phyloP scores from a whole-genome alignment of 805 yeast genomes.

The Torulaspora indica region DNA sequence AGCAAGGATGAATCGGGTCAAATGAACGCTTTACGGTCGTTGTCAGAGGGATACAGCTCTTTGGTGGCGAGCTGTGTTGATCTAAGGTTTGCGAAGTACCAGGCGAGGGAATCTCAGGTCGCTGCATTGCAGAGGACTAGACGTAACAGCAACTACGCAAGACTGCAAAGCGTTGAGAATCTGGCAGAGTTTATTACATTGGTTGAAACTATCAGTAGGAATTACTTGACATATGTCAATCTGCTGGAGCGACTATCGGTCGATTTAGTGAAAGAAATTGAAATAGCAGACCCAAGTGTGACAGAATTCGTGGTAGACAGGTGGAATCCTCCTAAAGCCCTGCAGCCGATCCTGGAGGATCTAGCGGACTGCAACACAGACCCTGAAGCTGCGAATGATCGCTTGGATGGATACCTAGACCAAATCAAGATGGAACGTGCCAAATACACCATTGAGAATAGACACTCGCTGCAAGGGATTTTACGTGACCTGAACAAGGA shows the following conservation, averaged over 20 bases:
- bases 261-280: constrained; percentile 28
- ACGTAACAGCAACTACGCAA: constrained; percentile 6
- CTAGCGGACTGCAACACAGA: constrained; percentile 16
- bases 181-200: constrained; percentile 19
- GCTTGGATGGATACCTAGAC: constrained; percentile 25
- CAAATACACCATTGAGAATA: constrained; percentile 30
- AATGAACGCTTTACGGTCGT: constrained; percentile 11
- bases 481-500: constrained; percentile 25
- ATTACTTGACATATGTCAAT: constrained; percentile 25
- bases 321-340: constrained; percentile 26
- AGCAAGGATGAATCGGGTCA: constrained; percentile 17
- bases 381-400: constrained; percentile 11
- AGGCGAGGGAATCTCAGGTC: constrained; percentile 22
- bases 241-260: constrained; percentile 28
- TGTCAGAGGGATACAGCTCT: constrained; percentile 15
- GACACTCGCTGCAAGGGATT: constrained; percentile 24
- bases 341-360: constrained; percentile 22
- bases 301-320: constrained; percentile 21
- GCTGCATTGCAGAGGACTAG: constrained; percentile 7
- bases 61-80: constrained; percentile 18
- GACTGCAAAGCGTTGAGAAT: constrained; percentile 10
- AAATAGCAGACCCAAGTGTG: constrained; percentile 20
- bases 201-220: constrained; percentile 18
- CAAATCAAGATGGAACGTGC: constrained; percentile 33
- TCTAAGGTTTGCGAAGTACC: constrained; percentile 22